Evolutionary conservation across 1,284 basidiomycete genomes (phyloP), one percentile per base, ranked within the genome.

Genomic region (Papiliotrema fonsecae): DNA sequence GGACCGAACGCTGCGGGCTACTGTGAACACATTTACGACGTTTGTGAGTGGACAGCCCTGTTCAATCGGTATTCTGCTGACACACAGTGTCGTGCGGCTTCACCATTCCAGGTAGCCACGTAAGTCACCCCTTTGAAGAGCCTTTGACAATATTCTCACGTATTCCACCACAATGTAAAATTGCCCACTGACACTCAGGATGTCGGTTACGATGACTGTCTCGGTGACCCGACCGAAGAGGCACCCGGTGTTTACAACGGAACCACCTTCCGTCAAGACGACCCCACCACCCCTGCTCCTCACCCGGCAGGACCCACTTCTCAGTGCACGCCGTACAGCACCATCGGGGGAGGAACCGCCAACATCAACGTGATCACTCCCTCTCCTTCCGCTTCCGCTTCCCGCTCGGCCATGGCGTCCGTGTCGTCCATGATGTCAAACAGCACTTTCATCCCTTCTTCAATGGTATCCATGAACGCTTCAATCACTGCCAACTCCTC

Each of bases 51-150:
- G 35, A 16, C 31, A 34, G 31, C 27, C 21, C 16, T 10, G 25
- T 35, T 22, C 6, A 14, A 14, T 22, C 9, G 11, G 14, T 41
- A 41, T 35, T 45, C 22, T 19, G 46, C 44, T 58, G 39, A 47
- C 41, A 32, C 21, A 40, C 42, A 51, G 78, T 83, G 73, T 82
- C 83, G 19, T 85, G 83, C 60, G 62, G 47, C 3, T 86, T 81
- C 79, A 84, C 85, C 63, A 84, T 85, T 77, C 84, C 83, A 5
- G 85, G 76, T 18, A 79, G 79, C 62, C 84, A 85, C 59, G 67
- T 69, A 32, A 41, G 76, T 13, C 82, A 39, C 27, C 46, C 11
- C 10, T 34, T 10, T 2, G 0, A 24, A 4, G 11, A 18, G 6
- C 19, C 21, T 7, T n/a, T 10, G 19, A 6, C 22, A 21, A 41